Conservation (phyloP, 176 grass and related monocot genomes). For the Pharus latifolius region DNA sequence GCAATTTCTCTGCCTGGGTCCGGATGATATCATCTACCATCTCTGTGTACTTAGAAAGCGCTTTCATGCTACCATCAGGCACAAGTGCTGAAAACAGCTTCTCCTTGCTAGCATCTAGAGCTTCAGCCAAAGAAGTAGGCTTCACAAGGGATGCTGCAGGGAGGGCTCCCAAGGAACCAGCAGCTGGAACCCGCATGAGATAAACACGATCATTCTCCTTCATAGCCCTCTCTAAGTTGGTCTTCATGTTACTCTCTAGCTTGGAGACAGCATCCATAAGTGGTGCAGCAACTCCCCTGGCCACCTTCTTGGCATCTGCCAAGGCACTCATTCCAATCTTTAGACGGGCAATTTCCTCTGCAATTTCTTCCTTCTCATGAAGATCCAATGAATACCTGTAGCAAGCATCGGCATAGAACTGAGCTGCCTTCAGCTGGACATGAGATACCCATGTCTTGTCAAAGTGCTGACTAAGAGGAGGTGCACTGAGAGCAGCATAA, state of each 20-base stretch:
- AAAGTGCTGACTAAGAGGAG: constrained; percentile 83
- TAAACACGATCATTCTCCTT: constrained; percentile 98
- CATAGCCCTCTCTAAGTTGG: constrained; percentile 73
- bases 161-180: constrained; percentile 58
- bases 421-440: constrained; percentile 91
- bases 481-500: constrained; percentile 51
- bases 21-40: constrained; percentile 95
- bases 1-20: constrained; percentile 91
- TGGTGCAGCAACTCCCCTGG: constrained; percentile 71
- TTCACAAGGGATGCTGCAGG: constrained; percentile 83
- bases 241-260: constrained; percentile 76
- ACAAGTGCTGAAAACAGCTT: constrained; percentile 82
- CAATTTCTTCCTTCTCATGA: constrained; percentile 93
- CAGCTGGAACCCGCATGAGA: constrained; percentile 87
- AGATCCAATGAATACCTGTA: constrained; percentile 87
- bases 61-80: constrained; percentile 94
- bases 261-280: constrained; percentile 75
- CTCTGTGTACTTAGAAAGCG: constrained; percentile 93
- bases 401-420: constrained; percentile 92
- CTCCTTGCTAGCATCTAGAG: constrained; percentile 94
- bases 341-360: constrained; percentile 82
- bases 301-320: constrained; percentile 80
- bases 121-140: constrained; percentile 55
- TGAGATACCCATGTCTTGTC: constrained; percentile 93
- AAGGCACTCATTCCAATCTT: constrained; percentile 81